Evolutionary conservation across 129 eudicot species (phyloP), one percentile per base, ranked within the genome.

Genomic region (Lactuca saligna): DNA sequence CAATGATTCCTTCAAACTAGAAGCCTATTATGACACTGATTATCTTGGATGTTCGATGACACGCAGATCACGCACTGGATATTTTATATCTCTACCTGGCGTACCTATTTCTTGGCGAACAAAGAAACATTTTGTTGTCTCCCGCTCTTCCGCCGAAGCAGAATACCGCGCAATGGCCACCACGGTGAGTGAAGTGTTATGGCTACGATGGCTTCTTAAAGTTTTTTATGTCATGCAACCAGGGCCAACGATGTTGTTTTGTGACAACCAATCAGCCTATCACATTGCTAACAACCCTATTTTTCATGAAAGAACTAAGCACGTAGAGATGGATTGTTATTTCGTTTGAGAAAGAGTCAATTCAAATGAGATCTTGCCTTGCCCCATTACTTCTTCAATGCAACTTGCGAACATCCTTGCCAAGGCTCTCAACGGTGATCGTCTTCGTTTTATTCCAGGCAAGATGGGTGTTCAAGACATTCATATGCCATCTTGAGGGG

Each of bases 401-500:
- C 31, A 54, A 16, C 59, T 54, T 6, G 59, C 33, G 8, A 20
- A 54, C 32, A 4, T 54, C 0, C 14, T 54, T 16, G 17, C 59
- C 7, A 54, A 54, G 12, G 59, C 59, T 1, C 59, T 54, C 8
- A 54, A 16, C 32, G 31, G 59, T 17, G 59, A 54, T 17, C 33
- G 31, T 0, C 31, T 54, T 16, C 32, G 9, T 6, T 54, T 54
- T 17, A 33, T 51, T 9, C 56, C 1, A 13, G 56, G 7, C 56
- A 51, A 51, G 56, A 51, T 51, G 56, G 56, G 56, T 51, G 56
- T 51, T 51, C 17, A 3, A 12, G 5, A 51, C 56, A 4, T 51
- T 13, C 56, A 51, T 25, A 51, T 14, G 20, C 56, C 56, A 51
- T 12, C 56, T 51, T 51, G 56, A 51, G 56, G 56, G 56, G 56